phyloP scores from a whole-genome alignment of 805 yeast species.

The Kazachstania martiniae region DNA sequence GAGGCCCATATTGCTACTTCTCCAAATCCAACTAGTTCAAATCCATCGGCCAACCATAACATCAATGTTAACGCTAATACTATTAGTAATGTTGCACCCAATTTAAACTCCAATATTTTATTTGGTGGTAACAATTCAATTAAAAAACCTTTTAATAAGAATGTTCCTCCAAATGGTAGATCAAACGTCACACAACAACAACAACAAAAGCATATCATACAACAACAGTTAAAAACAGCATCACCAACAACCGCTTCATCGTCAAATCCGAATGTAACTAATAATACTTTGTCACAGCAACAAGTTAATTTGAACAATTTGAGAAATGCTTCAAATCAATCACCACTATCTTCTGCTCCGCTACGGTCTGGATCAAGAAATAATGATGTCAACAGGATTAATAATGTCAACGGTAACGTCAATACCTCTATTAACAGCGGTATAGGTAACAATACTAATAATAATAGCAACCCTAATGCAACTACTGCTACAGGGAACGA shows the following conservation, averaged over 20 bases:
- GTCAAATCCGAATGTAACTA: not conserved
- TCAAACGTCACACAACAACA: not conserved
- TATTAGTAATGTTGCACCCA: constrained; percentile 5
- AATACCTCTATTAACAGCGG: not conserved
- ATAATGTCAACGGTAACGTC: not conserved
- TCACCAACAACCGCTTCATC: not conserved
- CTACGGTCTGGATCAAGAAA: no score
- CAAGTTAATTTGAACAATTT: constrained; percentile 1
- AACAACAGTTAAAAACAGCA: not conserved
- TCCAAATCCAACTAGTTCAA: constrained; percentile 29
- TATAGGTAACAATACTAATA: no score
- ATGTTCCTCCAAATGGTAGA: no score
- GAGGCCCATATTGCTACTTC: constrained; percentile 77
- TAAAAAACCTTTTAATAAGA: no score
- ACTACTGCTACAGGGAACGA: not conserved
- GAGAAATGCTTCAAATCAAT: not conserved
- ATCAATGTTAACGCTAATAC: constrained; percentile 1
- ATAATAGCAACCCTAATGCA: not conserved
- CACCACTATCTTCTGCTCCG: no score
- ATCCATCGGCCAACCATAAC: not conserved
- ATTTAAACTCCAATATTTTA: not conserved
- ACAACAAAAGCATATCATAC: not conserved
- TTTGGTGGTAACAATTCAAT: not conserved
- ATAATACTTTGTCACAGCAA: constrained; percentile 5
- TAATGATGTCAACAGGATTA: no score